Evolutionary conservation across 116 monocot genomes (phyloP), one percentile per base, ranked within the genome.

Genomic region (Thalassia testudinum): DNA sequence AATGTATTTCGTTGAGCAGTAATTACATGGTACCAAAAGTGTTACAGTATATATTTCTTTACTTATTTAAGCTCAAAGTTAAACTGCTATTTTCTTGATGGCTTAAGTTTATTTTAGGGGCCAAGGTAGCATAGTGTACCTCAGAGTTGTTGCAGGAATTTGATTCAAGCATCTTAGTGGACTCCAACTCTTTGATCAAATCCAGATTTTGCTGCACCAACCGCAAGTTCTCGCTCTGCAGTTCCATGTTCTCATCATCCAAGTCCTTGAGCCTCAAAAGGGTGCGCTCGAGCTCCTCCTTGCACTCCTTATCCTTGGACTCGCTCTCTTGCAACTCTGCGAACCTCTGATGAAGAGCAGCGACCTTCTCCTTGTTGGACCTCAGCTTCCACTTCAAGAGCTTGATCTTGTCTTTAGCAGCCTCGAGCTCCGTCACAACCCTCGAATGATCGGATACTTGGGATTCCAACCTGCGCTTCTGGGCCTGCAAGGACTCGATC

Each of bases 401-500:
- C 37, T 55, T 43, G 19, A 75, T 67, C 34, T 70, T 72, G 6
- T 43, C 60, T 20, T 43, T 74, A 0, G 66, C 67, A 0, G 50
- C 43, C 49, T 70, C 66, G 1, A 81, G 70, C 51, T 81, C 75
- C 25, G 52, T 0, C 27, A 28, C 49, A n/a, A 54, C 38, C 15
- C 50, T 69, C 11, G 61, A 21, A 27, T 58, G 66, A 14, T 75
- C 75, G 0, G 68, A 57, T 11, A 62, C 58, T 59, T 70, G 66
- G 12, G 53, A 28, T 20, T 57, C 58, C 12, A 92, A 70, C 45
- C 68, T 72, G 62, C 66, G 49, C 37, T 92, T 92, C 21, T 87
- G 75, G 0, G 59, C 60, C 55, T 83, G 70, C 73, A 87, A 61
- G 20, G 83, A 75, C 21, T 92, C 78, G 0, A 92, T 64, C 67